These are phyloP conservation scores for Trametopsis cervina DNA, from an alignment of 768 basidiomycete species.

Conservation along the genomic window DNA sequence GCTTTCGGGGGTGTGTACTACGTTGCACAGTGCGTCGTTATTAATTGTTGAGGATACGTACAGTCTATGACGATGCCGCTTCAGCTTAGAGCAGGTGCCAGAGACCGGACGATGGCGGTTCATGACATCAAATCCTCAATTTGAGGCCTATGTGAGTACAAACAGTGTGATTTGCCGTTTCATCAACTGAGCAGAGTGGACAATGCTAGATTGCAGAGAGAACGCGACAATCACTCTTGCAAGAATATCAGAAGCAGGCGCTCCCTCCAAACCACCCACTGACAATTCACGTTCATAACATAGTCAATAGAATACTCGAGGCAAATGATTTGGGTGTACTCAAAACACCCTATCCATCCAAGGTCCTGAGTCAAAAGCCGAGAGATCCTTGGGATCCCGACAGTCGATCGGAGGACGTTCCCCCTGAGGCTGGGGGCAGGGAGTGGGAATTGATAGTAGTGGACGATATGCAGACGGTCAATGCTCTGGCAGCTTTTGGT, in stretches of 20 bases:
- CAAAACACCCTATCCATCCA: constrained; percentile 18
- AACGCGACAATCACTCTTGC: constrained; percentile 36
- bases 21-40: constrained; percentile 24
- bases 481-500: constrained; percentile 78
- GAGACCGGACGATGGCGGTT: constrained; percentile 87
- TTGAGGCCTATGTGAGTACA: constrained; percentile 46
- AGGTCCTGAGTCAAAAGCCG: background rate
- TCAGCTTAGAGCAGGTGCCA: constrained; percentile 75
- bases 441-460: constrained; percentile 76
- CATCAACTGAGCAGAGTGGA: background rate
- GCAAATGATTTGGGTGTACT: constrained; percentile 68
- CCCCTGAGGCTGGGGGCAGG: constrained; percentile 15
- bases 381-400: background rate
- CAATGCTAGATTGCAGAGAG: constrained; percentile 35
- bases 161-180: background rate
- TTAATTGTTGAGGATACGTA: background rate
- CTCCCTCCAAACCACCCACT: constrained; percentile 64
- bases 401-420: background rate
- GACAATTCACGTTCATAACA: constrained; percentile 57
- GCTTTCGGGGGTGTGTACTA: constrained; percentile 21
- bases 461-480: constrained; percentile 59
- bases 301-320: constrained; percentile 63
- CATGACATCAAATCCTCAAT: constrained; percentile 63
- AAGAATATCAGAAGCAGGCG: constrained; percentile 44
- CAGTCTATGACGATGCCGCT: background rate